Evolutionary conservation across 169 alveolate genomes (phyloP).

Genomic region (Perkinsus olseni): DNA sequence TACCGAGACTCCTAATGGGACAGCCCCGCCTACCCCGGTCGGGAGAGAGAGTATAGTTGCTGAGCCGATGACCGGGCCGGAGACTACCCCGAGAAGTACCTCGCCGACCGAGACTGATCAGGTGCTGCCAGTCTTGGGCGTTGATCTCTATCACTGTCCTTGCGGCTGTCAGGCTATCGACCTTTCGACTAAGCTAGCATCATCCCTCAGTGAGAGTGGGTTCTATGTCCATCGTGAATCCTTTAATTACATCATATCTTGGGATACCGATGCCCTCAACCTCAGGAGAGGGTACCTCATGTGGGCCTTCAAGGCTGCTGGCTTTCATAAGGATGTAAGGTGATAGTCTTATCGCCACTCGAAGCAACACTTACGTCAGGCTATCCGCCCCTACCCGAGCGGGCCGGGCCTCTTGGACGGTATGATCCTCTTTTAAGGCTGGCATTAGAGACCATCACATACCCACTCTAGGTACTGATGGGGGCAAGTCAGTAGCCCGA

Average conservation of each 20-base stretch:
- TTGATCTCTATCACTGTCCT: background rate
- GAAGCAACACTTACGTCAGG: too few species aligned
- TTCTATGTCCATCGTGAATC: background rate
- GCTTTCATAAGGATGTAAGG: background rate
- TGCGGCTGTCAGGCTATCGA: background rate
- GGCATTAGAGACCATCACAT: background rate
- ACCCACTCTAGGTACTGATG: background rate
- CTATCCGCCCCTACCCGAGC: background rate
- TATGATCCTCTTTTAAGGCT: background rate
- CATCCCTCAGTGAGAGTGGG: background rate
- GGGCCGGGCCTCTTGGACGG: background rate
- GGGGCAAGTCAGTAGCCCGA: background rate
- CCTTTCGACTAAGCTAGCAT: background rate
- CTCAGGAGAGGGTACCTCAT: background rate
- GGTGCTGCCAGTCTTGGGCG: background rate
- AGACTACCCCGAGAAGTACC: background rate
- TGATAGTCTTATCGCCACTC: background rate
- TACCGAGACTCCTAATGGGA: background rate
- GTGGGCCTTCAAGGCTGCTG: conserved; percentile 3
- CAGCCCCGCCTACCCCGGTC: background rate
- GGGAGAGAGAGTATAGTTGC: background rate
- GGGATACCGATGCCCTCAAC: background rate
- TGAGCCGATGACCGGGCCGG: background rate
- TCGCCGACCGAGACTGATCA: background rate
- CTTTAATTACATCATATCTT: background rate